Evolutionary conservation across 768 basidiomycete genomes (phyloP).

Genomic region (Imleria badia): DNA sequence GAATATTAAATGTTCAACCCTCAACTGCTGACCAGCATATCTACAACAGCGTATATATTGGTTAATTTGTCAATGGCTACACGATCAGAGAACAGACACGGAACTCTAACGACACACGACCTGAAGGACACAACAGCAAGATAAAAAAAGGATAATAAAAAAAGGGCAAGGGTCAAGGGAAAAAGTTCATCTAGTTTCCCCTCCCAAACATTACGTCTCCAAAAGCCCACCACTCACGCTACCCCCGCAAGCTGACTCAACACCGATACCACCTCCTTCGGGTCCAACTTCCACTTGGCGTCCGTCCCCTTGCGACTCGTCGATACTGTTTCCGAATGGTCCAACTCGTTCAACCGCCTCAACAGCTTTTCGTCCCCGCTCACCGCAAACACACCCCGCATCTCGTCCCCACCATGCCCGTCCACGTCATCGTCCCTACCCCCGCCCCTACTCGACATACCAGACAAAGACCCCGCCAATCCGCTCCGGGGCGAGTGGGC

Average conservation of each 20-base stretch:
- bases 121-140: not conserved
- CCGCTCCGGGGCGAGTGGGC: conserved; percentile 35
- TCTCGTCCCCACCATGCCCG: conserved; percentile 37
- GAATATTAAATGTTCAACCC: too few relatives aligned
- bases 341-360: conserved; percentile 72
- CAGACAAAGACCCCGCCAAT: conserved; percentile 37
- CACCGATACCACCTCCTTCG: conserved; percentile 35
- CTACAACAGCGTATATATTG: too few relatives aligned
- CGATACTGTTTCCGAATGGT: conserved; percentile 68
- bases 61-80: not conserved
- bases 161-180: too few relatives aligned
- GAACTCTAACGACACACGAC: not conserved
- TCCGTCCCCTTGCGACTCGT: conserved; percentile 76
- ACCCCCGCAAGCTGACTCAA: conserved; percentile 23
- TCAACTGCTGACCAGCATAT: too few relatives aligned
- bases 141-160: too few relatives aligned
- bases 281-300: conserved; percentile 63
- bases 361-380: conserved; percentile 79
- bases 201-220: not conserved
- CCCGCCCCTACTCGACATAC: conserved; percentile 22
- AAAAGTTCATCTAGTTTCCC: not conserved
- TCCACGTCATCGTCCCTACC: not conserved
- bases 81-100: not conserved
- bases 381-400: conserved; percentile 62
- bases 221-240: too few relatives aligned